Base-by-base conservation (phyloP, 371 early-diverging fungal genomes). In the Mycotypha africana region DNA sequence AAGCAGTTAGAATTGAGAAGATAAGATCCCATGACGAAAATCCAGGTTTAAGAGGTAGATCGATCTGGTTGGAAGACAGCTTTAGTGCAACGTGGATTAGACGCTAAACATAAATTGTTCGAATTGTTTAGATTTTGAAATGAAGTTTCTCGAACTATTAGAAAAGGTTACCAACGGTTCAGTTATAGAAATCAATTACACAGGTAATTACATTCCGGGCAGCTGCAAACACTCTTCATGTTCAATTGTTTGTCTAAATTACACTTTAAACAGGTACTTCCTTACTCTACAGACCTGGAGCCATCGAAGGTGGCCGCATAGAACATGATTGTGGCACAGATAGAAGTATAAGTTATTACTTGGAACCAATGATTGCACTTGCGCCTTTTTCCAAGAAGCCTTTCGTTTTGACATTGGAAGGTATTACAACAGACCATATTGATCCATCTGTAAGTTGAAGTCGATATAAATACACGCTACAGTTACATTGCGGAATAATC, bases 151-250 rank as follows among this genome's bases (percentile, higher is more conserved):
- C 33, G 74, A 89, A 20, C 75, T 97, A 38, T 58, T 96, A 37
- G 97, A 97, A 59, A 87, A 89, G 53, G 76, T 88, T 9, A 94
- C 96, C 28, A 95, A 97, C 68, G 98, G 97, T 16, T 84, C 89
- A 14, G 74, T 74, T 11, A 83, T 95, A 25, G 92, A 92, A 44
- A 95, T 97, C 58, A 91, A 82, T 53, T 91, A 95, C 55, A 91
- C 97, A 17, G 98, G 90, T 76, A 45, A n/a, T n/a, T n/a, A n/a
- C n/a, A n/a, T n/a, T n/a, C n/a, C n/a, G n/a, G n/a, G n/a, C n/a
- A n/a, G n/a, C n/a, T n/a, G n/a, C n/a, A n/a, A n/a, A n/a, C n/a
- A n/a, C n/a, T n/a, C n/a, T n/a, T n/a, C n/a, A n/a, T n/a, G n/a
- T n/a, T n/a, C n/a, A n/a, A n/a, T n/a, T n/a, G n/a, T n/a, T n/a